A percentile compares a stretch with the other conserved stretches of the same genome.
Evolutionary conservation across 192 early-diverging fungal genomes (phyloP).

Genomic region (Phycomyces nitens): DNA sequence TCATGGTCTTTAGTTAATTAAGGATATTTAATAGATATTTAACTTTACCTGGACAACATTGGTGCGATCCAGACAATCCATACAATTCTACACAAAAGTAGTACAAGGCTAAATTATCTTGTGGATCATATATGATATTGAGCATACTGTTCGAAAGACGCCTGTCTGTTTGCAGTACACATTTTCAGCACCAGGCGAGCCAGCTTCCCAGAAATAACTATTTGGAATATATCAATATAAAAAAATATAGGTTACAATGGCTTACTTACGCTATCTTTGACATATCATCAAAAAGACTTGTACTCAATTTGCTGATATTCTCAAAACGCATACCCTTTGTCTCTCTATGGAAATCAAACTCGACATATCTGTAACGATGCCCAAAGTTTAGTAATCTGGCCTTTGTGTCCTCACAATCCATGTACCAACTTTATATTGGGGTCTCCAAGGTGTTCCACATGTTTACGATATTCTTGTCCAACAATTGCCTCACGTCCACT

Average conservation of each 20-base stretch:
- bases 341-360: slow-evolving; percentile 95
- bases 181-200: slow-evolving; percentile 6
- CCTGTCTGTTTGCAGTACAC: slow-evolving; percentile 37
- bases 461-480: slow-evolving; percentile 55
- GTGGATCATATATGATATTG: not conserved
- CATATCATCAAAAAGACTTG: slow-evolving; percentile 65
- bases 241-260: no score
- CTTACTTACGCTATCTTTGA: slow-evolving; percentile 53
- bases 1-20: no score
- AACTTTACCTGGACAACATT: slow-evolving; percentile 72
- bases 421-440: slow-evolving; percentile 44
- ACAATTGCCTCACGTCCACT: slow-evolving; percentile 64
- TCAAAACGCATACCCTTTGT: slow-evolving; percentile 90
- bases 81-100: slow-evolving; percentile 66
- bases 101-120: not conserved
- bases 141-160: slow-evolving; percentile 44
- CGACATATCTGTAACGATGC: slow-evolving; percentile 59
- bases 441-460: slow-evolving; percentile 46
- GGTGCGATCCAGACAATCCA: slow-evolving; percentile 97
- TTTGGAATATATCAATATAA: slow-evolving; percentile 3
- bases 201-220: slow-evolving; percentile 21
- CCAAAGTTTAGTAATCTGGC: not conserved
- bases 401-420: not conserved
- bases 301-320: slow-evolving; percentile 75
- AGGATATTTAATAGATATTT: no score